Percentiles rank a stretch among this genome's conserved stretches.
These are phyloP conservation scores for Beta macrorhiza DNA, from an alignment of 179 eudicot genomes.

Conservation along the genomic window DNA sequence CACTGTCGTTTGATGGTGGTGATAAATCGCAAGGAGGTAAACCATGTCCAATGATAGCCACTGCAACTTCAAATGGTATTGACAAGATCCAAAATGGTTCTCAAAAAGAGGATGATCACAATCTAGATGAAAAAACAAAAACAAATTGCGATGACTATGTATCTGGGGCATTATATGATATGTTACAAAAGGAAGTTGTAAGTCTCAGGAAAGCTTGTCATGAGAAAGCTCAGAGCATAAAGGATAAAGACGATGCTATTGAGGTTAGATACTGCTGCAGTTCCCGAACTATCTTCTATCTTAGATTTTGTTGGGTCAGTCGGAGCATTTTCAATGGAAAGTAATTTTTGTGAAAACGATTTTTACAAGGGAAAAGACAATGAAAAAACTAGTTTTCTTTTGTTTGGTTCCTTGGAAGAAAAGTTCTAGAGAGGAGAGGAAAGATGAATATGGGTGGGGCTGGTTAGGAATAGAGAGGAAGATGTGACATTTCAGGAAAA, in stretches of 20 bases:
- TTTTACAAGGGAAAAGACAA: too few relatives aligned
- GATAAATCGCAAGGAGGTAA: constrained; percentile 36
- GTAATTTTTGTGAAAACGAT: too few relatives aligned
- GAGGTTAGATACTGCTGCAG: constrained; percentile 43
- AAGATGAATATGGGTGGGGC: too few relatives aligned
- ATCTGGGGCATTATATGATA: constrained; percentile 67
- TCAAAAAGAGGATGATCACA: constrained; percentile 34
- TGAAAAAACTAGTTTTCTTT: too few relatives aligned
- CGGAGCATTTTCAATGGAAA: too few relatives aligned
- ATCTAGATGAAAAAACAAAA: constrained; percentile 31
- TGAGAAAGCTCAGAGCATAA: constrained; percentile 66
- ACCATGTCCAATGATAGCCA: constrained; percentile 19
- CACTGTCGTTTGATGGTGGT: constrained; percentile 49
- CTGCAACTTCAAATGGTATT: constrained; percentile 22
- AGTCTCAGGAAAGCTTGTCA: constrained; percentile 56
- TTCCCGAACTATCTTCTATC: not conserved
- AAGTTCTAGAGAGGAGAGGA: too few relatives aligned
- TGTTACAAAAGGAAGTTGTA: constrained; percentile 69
- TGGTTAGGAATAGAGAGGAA: too few relatives aligned
- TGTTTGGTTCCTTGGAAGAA: too few relatives aligned
- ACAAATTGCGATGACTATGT: constrained; percentile 50
- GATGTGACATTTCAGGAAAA: too few relatives aligned
- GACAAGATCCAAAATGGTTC: constrained; percentile 30
- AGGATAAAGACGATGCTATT: constrained; percentile 68
- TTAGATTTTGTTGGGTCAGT: too few relatives aligned